Evolutionary conservation across 352 stramenopile genomes (phyloP).

Genomic region (Phytophthora pseudosyringae): DNA sequence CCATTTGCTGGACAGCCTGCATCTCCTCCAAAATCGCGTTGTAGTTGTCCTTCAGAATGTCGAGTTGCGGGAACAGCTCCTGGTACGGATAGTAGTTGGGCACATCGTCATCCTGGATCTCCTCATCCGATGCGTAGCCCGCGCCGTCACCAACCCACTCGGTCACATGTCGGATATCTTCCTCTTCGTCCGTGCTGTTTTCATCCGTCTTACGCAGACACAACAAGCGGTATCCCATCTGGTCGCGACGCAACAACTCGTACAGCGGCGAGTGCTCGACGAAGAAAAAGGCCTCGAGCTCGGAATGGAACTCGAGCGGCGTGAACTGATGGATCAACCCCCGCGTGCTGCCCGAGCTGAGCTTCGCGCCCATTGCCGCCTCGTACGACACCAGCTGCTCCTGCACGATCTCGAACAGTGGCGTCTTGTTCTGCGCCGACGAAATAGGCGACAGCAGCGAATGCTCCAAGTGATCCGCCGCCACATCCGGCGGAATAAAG

Average conservation of each 20-base stretch:
- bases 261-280: constrained; percentile 55
- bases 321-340: constrained; percentile 52
- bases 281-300: constrained; percentile 64
- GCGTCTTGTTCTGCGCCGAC: constrained; percentile 32
- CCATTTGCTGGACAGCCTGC: constrained; percentile 52
- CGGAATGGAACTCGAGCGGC: constrained; percentile 52
- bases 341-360: constrained; percentile 39
- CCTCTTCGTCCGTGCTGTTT: constrained; percentile 32
- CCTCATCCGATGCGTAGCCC: constrained; percentile 49
- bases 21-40: constrained; percentile 85
- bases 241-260: constrained; percentile 49
- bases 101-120: constrained; percentile 76
- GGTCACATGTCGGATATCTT: constrained; percentile 41
- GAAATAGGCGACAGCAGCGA: constrained; percentile 47
- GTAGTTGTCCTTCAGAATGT: constrained; percentile 73
- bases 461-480: constrained; percentile 45
- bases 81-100: constrained; percentile 81
- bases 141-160: constrained; percentile 42
- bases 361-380: constrained; percentile 48
- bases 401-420: constrained; percentile 54
- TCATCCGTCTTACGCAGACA: constrained; percentile 51
- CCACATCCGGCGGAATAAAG: constrained; percentile 60
- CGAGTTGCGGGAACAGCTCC: constrained; percentile 80
- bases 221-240: constrained; percentile 61
- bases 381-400: constrained; percentile 56